Evolutionary conservation across 2,329 filamentous ascomycete species (phyloP).

Genomic region (Pezicula rhizophila): DNA sequence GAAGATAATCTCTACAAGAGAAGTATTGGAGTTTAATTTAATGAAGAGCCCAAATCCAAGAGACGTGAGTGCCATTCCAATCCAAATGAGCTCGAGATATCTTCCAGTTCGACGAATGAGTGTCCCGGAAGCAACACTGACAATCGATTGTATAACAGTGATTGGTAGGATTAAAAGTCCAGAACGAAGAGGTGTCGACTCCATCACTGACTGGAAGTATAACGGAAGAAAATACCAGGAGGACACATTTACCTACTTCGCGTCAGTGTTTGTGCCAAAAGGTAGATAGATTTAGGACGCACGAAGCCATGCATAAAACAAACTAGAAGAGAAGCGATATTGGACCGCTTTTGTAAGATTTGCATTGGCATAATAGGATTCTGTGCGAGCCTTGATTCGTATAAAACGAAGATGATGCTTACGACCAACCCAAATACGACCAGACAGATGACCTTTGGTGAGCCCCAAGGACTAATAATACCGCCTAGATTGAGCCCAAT

Average conservation of each 20-base stretch:
- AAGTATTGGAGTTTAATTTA: slow-evolving; percentile 54
- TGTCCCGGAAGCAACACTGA: slow-evolving; percentile 40
- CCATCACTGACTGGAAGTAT: slow-evolving; percentile 74
- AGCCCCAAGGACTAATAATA: slow-evolving; percentile 65
- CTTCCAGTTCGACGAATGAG: slow-evolving; percentile 1
- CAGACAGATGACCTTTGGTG: slow-evolving; percentile 67
- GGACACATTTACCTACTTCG: neutral
- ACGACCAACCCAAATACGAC: slow-evolving; percentile 57
- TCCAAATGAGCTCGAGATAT: slow-evolving; percentile 19
- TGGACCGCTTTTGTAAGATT: slow-evolving; percentile 61
- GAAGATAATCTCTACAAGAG: slow-evolving; percentile 52
- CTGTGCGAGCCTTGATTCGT: slow-evolving; percentile 63
- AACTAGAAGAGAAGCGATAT: slow-evolving; percentile 57
- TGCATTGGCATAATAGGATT: slow-evolving; percentile 71
- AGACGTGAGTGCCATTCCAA: neutral
- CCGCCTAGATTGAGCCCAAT: slow-evolving; percentile 79
- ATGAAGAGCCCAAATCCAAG: slow-evolving; percentile 1
- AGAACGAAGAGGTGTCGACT: slow-evolving; percentile 59
- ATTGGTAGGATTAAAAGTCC: slow-evolving; percentile 67
- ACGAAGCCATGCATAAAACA: slow-evolving; percentile 68
- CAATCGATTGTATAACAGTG: slow-evolving; percentile 32
- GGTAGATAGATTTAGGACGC: slow-evolving; percentile 43
- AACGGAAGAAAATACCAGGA: slow-evolving; percentile 32
- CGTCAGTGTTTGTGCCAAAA: neutral
- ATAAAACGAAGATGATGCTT: slow-evolving; percentile 23